Base-by-base conservation (phyloP, 202 grass and related monocot genomes). In the Eragrostis tef region DNA sequence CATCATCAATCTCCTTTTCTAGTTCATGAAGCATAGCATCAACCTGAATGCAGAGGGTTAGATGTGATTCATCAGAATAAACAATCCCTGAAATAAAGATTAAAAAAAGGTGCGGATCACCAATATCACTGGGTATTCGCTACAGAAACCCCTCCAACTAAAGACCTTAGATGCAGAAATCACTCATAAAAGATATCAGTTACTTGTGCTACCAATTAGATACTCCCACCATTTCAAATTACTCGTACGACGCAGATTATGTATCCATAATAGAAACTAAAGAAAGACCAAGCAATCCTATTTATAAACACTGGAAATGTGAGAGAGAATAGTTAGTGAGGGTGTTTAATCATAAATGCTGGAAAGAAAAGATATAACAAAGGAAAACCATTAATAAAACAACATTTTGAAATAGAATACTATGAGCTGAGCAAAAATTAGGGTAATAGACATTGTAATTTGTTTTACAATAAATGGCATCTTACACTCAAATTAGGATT, bases 1-100 rank as follows among this genome's bases (percentile, higher is more conserved):
- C 96, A 78, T 98, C 92, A 86, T 98, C 96, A 43, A 98, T 98
- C 81, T 95, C 96, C 85, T 90, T 92, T 82, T 98, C 96, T 39
- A 98, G 87, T 87, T 91, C 60, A 71, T 93, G 92, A 34, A 98
- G 88, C 96, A 98, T 95, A 75, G 83, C 85, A 90, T 98, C 96
- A 82, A 98, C 96, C 96, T 98, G 81, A 91, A 81, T 63, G 49
- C 46, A 74, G 64, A 41, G 80, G 24, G 84, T 31, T 81, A 41
- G 45, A 81, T 66, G 22, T 82, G 41, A 89, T 85, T 43, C 67
- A 67, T 62, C 24, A 83, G 59, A 89, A 73, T 11, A 60, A 48
- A 34, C 12, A 31, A 81, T 42, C 11, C 39, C 16, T 64, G 36
- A 83, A 81, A 77, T 60, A 27, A 49, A 77, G 67, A 66, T 83